Evolutionary conservation across 352 stramenopile genomes (phyloP), one percentile per base, ranked within the genome.

Genomic region (Pythium oligandrum): DNA sequence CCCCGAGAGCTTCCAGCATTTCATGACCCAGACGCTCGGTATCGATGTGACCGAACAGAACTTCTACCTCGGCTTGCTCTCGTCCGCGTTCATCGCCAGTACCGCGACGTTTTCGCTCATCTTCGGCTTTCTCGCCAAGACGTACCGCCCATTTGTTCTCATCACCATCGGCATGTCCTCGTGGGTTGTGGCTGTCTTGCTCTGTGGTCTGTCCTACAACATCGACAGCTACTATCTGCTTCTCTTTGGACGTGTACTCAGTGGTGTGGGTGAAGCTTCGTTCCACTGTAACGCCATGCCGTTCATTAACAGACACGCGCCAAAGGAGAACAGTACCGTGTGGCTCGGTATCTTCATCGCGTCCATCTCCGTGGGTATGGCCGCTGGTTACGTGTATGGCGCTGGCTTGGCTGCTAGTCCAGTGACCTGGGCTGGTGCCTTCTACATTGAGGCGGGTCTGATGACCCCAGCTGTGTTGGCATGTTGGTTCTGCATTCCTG

Each of bases 301-400:
- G 4, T 90, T 96, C 61, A 95, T 97, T 51, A 78, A 96, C 38
- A 73, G 89, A 49, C 68, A 88, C 42, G 87, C 78, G 0, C 73
- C 73, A 6, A 48, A 66, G 31, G 44, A 62, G 2, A 65, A 69
- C 17, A 63, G 71, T 12, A 84, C 86, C 11, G 59, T 90, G 47
- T 97, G 87, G 77, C 68, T 97, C 8, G 87, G 78, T 40, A 66
- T 97, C 45, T 97, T 93, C 71, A 86, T 96, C 53, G 84, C 73
- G 50, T 86, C 79, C 4, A 83, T 96, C 48, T 90, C 90, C 35
- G 71, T 88, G 9, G 84, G 84, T 32, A 90, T 76, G 12, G 86
- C 86, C 10, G 54, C 90, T 12, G 86, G 86, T 12, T 96, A 93
- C 57, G 67, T 83, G 17, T 93, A 90, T 46, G 80, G 17, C 17